phyloP scores from a whole-genome alignment of 352 stramenopile genomes.

The Sclerospora graminicola region DNA sequence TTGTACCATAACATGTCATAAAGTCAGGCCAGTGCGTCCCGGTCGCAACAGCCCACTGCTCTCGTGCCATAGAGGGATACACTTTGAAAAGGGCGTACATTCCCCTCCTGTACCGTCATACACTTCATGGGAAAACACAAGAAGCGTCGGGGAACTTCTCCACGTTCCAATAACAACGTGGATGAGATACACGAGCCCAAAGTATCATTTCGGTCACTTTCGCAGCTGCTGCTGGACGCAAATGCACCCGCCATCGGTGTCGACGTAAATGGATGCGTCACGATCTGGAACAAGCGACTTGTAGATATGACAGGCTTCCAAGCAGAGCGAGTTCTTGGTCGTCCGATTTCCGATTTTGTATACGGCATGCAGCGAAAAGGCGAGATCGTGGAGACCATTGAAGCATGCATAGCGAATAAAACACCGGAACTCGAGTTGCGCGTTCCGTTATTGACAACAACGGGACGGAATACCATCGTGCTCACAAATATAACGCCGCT shows the following conservation, averaged over 20 bases:
- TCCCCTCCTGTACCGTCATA: too few species aligned
- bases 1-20: too few species aligned
- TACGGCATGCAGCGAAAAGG: slow-evolving; percentile 10
- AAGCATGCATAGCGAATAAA: neutral
- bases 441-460: neutral
- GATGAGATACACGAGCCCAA: neutral
- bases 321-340: slow-evolving; percentile 18
- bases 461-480: slow-evolving; percentile 15
- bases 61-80: too few species aligned
- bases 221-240: slow-evolving; percentile 12
- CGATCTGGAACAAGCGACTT: slow-evolving; percentile 61
- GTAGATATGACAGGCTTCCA: slow-evolving; percentile 27
- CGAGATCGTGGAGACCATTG: slow-evolving; percentile 1
- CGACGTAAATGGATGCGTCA: slow-evolving; percentile 28
- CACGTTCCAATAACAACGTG: neutral
- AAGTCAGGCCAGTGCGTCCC: too few species aligned
- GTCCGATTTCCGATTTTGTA: slow-evolving; percentile 26
- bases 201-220: neutral
- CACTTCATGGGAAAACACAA: too few species aligned
- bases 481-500: slow-evolving; percentile 28
- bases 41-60: too few species aligned
- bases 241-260: slow-evolving; percentile 42
- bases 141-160: too few species aligned
- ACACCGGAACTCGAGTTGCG: neutral
- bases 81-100: too few species aligned